Percentiles rank a stretch among this genome's conserved stretches.
Conservation (phyloP, 2,329 filamentous ascomycete species). For the Ramularia endophylla region DNA sequence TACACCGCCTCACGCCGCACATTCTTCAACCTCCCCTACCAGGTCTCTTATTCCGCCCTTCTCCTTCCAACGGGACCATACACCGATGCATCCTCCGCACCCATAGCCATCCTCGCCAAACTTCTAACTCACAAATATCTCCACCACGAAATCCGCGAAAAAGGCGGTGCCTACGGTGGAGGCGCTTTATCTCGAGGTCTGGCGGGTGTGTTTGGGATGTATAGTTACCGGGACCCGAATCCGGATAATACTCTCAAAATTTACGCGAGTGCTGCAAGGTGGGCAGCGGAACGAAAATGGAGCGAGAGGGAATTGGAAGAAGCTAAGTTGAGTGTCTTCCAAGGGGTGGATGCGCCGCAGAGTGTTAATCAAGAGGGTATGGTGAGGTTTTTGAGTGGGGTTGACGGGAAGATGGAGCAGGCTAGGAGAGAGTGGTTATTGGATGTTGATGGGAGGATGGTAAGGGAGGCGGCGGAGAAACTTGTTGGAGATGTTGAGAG, state of each 20-base stretch:
- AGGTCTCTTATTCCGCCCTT: constrained; percentile 89
- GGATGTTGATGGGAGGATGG: constrained; percentile 75
- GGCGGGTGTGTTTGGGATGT: constrained; percentile 86
- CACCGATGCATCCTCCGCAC: constrained; percentile 64
- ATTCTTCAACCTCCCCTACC: constrained; percentile 92
- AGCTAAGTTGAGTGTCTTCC: constrained; percentile 92
- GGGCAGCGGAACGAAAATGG: constrained; percentile 78
- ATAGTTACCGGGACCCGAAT: constrained; percentile 95
- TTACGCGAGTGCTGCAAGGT: constrained; percentile 74
- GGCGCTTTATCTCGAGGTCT: constrained; percentile 76
- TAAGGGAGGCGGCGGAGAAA: constrained; percentile 72
- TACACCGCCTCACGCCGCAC: constrained; percentile 50
- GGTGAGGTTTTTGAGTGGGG: constrained; percentile 73
- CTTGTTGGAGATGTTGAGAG: constrained; percentile 57
- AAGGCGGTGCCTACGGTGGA: constrained; percentile 92
- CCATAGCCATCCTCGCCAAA: constrained; percentile 82
- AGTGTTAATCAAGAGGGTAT: constrained; percentile 86
- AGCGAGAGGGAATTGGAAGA: constrained; percentile 82
- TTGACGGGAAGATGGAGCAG: constrained; percentile 87
- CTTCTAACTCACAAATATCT: constrained; percentile 94
- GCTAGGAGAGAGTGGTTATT: constrained; percentile 74
- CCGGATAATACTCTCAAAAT: constrained; percentile 81
- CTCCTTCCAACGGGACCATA: constrained; percentile 82
- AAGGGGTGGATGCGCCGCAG: constrained; percentile 80
- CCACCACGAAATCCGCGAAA: constrained; percentile 96